phyloP scores from a whole-genome alignment of 179 eudicot species.

The Sideroxylon spinosum region DNA sequence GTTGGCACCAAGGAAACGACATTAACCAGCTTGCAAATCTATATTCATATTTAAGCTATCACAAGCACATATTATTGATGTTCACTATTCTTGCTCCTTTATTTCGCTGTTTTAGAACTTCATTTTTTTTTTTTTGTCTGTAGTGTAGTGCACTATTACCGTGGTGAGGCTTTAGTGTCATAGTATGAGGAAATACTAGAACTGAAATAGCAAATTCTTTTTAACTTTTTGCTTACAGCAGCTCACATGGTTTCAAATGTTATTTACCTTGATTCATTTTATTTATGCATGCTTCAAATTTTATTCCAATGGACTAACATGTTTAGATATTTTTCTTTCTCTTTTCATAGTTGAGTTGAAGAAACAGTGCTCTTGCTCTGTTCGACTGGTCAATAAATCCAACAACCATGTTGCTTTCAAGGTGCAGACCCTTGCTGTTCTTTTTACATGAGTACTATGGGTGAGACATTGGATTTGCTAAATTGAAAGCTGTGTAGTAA shows the following conservation, averaged over 20 bases:
- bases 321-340: neutral
- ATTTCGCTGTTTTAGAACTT: neutral
- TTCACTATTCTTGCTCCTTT: neutral
- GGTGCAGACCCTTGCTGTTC: constrained; percentile 33
- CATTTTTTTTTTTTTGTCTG: neutral
- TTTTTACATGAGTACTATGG: neutral
- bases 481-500: neutral
- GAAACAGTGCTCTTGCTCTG: constrained; percentile 60
- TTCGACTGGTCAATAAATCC: constrained; percentile 57
- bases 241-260: neutral
- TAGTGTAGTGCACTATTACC: neutral
- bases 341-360: constrained; percentile 53
- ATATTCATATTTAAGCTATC: neutral
- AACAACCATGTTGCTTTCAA: constrained; percentile 68
- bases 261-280: neutral
- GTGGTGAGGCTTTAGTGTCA: neutral
- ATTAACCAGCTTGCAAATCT: neutral
- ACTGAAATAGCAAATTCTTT: neutral
- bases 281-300: neutral
- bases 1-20: neutral
- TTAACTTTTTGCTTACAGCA: neutral
- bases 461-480: neutral
- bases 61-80: neutral
- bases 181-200: neutral
- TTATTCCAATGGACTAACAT: neutral